Percentiles rank a stretch among this genome's conserved stretches.
phyloP scores from a whole-genome alignment of 2,329 filamentous ascomycete genomes.

The Ciborinia camelliae region DNA sequence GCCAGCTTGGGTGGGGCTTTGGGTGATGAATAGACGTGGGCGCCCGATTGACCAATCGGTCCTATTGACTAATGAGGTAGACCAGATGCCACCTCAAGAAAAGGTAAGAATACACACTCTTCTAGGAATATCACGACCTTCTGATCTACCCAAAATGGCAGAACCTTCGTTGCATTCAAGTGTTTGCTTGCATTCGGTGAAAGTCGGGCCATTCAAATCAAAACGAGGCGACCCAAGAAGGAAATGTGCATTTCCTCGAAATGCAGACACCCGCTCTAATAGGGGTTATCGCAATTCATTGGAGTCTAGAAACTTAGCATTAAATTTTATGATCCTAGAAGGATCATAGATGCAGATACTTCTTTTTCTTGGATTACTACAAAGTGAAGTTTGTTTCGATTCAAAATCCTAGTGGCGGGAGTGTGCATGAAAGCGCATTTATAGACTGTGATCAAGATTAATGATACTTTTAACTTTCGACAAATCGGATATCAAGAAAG shows the following conservation, averaged over 20 bases:
- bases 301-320: too few relatives aligned
- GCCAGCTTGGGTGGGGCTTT: background rate
- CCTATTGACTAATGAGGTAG: too few relatives aligned
- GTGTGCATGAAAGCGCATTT: background rate
- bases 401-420: background rate
- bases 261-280: too few relatives aligned
- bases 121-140: too few relatives aligned
- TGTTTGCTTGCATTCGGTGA: background rate
- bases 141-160: too few relatives aligned
- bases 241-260: background rate
- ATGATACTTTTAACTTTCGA: background rate
- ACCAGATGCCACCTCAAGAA: too few relatives aligned
- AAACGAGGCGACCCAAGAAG: background rate
- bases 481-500: background rate
- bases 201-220: background rate
- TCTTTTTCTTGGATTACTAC: background rate
- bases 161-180: background rate
- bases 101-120: too few relatives aligned
- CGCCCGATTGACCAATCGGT: too few relatives aligned
- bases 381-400: background rate
- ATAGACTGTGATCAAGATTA: too few relatives aligned
- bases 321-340: background rate
- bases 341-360: background rate
- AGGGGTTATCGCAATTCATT: background rate
- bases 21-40: too few relatives aligned